phyloP scores from a whole-genome alignment of 208 protist genomes.

The Trypanosoma lewisi region DNA sequence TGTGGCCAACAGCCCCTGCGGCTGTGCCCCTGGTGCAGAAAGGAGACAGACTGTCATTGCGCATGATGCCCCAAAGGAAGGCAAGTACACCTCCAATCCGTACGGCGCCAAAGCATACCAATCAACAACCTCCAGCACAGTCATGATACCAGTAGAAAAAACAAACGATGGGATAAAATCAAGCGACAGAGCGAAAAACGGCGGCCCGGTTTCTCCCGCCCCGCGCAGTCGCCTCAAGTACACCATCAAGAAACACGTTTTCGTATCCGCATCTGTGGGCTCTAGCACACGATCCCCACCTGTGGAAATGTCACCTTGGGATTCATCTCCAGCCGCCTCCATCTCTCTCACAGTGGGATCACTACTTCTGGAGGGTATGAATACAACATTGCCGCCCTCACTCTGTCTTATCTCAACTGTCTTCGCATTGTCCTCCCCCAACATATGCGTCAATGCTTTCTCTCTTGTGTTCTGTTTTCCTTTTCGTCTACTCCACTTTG shows the following conservation, averaged over 20 bases:
- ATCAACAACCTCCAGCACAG: conserved; percentile 50
- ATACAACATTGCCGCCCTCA: not conserved
- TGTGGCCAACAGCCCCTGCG: conserved; percentile 44
- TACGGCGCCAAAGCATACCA: conserved; percentile 45
- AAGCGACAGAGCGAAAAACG: conserved; percentile 32
- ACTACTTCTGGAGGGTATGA: not conserved
- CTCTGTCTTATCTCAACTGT: no score
- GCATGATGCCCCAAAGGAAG: conserved; percentile 67
- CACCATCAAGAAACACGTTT: conserved; percentile 11
- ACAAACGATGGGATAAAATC: conserved; percentile 47
- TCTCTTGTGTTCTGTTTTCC: not conserved
- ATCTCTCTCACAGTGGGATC: not conserved
- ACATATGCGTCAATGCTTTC: no score
- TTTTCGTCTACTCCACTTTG: no score
- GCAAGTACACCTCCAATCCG: conserved; percentile 46
- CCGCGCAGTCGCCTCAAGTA: conserved; percentile 50
- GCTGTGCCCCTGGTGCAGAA: conserved; percentile 55
- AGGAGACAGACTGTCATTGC: conserved; percentile 49
- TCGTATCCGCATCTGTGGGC: not conserved
- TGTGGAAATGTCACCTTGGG: not conserved
- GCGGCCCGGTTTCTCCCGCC: conserved; percentile 32
- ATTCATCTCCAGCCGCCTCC: not conserved
- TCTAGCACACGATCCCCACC: not conserved
- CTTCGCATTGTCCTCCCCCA: no score
- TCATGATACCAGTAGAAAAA: conserved; percentile 52